Base-by-base conservation (phyloP, 768 basidiomycete species). In the Lactifluus echinatus region DNA sequence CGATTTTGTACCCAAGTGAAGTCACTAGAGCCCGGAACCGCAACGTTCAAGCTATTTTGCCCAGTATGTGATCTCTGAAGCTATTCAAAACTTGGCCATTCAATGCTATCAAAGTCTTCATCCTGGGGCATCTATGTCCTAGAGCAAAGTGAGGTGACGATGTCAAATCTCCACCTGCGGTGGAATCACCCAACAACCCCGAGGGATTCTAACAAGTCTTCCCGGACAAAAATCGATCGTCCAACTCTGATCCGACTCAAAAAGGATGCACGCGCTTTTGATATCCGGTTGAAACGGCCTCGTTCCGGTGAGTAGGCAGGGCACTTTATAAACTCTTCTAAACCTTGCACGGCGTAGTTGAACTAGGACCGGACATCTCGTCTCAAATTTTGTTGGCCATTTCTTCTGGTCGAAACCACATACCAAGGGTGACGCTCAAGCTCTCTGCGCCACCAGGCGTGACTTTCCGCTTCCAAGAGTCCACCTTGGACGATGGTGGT, bases 351-450 rank as follows among this genome's bases (percentile, higher is more conserved):
- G 11, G 26, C 45, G 45, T 24, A 31, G 33, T 39, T 17, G 26
- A 52, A 90, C 89, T 88, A 58, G 79, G 84, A 66, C 79, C 90
- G 15, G 87, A 84, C 26, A 73, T 75, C 56, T 70, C 77, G 11
- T 74, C 83, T 12, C 75, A 69, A 24, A 69, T 89, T 17, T 73
- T 78, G 55, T 70, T 89, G 29, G 71, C 73, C 3, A 50, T 93
- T n/a, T 78, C 75, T 15, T 82, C 84, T 11, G 86, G 90, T 11
- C 77, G 85, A 40, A 93, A 93, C 65, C 69, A 79, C 23, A 65
- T 89, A n/a, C 68, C 72, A 4, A 75, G 74, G 56, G 78, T 80
- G 14, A 76, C 70, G 8, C 62, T 91, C 43, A 79, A 73, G 48
- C 70, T 90, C 21, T 70, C 75, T 19, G 75, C 81, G 3, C 76